These are phyloP conservation scores for Podaxis sp. DNA, from an alignment of 768 basidiomycete genomes.

Conservation along the genomic window DNA sequence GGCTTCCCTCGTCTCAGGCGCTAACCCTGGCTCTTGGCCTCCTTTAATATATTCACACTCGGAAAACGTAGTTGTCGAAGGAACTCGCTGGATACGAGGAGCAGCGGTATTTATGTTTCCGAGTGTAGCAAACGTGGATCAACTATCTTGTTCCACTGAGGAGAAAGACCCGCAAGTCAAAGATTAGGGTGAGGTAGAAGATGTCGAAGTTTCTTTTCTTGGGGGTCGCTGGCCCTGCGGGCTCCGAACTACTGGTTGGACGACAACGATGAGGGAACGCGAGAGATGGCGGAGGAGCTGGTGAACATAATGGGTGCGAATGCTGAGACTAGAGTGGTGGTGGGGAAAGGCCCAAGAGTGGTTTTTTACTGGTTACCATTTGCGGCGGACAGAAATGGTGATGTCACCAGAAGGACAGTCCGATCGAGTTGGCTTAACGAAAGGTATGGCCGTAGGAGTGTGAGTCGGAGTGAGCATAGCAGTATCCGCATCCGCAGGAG, in stretches of 20 bases:
- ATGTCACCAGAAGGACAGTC: not conserved
- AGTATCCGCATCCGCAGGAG: not conserved
- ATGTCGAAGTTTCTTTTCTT: not conserved
- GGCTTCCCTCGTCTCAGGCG: not conserved
- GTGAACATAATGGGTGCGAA: not conserved
- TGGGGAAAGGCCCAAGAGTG: not conserved
- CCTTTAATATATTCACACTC: not conserved
- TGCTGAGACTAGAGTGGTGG: not conserved
- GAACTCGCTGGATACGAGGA: not conserved
- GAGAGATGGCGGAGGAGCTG: not conserved
- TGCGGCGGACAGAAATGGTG: not conserved
- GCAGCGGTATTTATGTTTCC: not conserved
- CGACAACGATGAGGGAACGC: no score
- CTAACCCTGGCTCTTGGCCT: not conserved
- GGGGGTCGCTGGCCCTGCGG: not conserved
- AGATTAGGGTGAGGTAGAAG: conserved; percentile 10
- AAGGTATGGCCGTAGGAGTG: not conserved
- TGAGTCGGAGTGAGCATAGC: not conserved
- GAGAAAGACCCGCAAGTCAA: not conserved
- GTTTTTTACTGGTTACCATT: not conserved
- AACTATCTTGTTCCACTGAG: conserved; percentile 1
- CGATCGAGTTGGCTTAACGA: not conserved
- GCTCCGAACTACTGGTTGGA: not conserved
- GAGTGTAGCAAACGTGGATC: conserved; percentile 11
- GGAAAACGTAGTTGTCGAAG: not conserved